These are phyloP conservation scores for Crucihimalaya himalaica DNA, from an alignment of 345 rosid species.

Conservation along the genomic window DNA sequence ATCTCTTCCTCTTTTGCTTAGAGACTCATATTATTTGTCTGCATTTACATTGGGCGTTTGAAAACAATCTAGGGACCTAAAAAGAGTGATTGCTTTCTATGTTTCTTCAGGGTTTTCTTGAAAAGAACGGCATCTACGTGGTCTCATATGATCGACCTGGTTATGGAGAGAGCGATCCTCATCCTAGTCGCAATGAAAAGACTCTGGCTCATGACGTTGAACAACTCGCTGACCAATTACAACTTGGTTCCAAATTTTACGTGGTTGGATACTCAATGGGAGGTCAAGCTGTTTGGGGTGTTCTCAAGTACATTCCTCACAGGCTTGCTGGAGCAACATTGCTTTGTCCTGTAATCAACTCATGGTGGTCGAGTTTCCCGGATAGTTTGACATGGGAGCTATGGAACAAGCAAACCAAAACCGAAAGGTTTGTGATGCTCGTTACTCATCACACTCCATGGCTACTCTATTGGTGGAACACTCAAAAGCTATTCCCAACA, in stretches of 20 bases:
- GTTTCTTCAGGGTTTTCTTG: slow-evolving; percentile 63
- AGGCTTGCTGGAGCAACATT: slow-evolving; percentile 62
- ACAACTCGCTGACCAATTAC: slow-evolving; percentile 83
- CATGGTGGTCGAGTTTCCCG: slow-evolving; percentile 65
- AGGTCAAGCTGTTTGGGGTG: slow-evolving; percentile 44
- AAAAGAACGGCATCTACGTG: slow-evolving; percentile 65
- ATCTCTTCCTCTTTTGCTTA: not conserved
- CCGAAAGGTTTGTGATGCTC: slow-evolving; percentile 51
- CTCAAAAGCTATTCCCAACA: slow-evolving; percentile 50
- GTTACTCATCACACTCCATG: slow-evolving; percentile 57
- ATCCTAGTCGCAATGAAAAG: slow-evolving; percentile 46
- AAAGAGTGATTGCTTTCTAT: not conserved
- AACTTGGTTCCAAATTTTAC: slow-evolving; percentile 72
- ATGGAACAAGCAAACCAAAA: slow-evolving; percentile 45
- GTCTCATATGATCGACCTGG: slow-evolving; percentile 85
- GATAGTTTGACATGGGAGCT: slow-evolving; percentile 53
- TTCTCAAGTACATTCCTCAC: slow-evolving; percentile 72
- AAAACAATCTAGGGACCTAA: not conserved
- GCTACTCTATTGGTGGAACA: slow-evolving; percentile 71
- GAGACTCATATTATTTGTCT: not conserved
- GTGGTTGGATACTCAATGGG: slow-evolving; percentile 54
- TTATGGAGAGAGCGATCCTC: slow-evolving; percentile 42
- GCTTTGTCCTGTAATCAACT: slow-evolving; percentile 55
- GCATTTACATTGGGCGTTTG: not conserved
- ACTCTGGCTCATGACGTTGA: slow-evolving; percentile 77